Evolutionary conservation across 208 protist species (phyloP), one percentile per base, ranked within the genome.

Genomic region (Angomonas ambiguus): DNA sequence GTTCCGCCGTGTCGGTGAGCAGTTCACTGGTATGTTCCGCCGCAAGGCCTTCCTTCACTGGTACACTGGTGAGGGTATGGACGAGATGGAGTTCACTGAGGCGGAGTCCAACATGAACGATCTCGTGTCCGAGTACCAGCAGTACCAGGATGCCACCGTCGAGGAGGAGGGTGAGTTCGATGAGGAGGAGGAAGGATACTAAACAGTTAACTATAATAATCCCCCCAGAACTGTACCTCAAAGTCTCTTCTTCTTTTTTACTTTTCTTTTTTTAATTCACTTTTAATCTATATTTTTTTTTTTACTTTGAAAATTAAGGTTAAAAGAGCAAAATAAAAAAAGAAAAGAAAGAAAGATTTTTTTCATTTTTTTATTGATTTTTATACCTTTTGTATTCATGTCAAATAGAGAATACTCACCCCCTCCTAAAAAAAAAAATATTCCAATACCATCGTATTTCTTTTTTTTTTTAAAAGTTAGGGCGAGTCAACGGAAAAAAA

Each of bases 21-120:
- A 99, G 83, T 99, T 99, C 88, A 96, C 83, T 32, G 81, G 82
- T 67, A 99, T 99, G 98, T 99, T 99, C 90, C 82, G 87, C 66
- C 79, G 96, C 69, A 99, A 99, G 85, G 98, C 98, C 64, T 99
- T 99, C 92, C 83, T 99, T 32, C 98, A 99, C 89, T 99, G 98
- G 98, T 99, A 99, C 91, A 98, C 96, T 51, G 93, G 94, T 49
- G 97, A 98, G 84, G 87, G 87, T 55, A 93, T 93, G 87, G 84
- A 93, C 70, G 85, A 91, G 73, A 88, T 87, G 76, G 87, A 91
- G 73, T 94, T 94, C 74, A 83, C 90, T 22, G 96, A 98, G 82
- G 65, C 87, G 6, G 72, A 77, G 67, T 93, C 85, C 63, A 97
- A 98, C 83, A 94, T 98, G 79, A 94, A 91, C 83, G 96, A 98